Base-by-base conservation (phyloP, 306 rosid genomes). In the Vigna unguiculata region DNA sequence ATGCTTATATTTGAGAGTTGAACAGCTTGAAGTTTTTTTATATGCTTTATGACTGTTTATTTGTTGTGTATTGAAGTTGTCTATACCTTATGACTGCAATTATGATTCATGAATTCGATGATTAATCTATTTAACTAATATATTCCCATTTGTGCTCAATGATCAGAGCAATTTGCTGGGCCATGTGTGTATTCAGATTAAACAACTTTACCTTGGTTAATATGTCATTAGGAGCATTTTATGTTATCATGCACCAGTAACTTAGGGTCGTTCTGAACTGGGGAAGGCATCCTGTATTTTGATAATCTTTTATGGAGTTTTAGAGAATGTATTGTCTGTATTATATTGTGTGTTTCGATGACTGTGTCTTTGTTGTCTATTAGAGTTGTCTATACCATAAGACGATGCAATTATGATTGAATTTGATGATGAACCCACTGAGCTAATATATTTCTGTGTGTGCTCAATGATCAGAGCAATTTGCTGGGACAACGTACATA, bases 401-500 rank as follows among this genome's bases (percentile, higher is more conserved):
- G 32, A 28, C 32, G 1, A 3, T 28, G 32, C 32, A 28, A 28
- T 49, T 38, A 9, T 57, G 53, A 58, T 34, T 59, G 41, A 34
- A 34, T 47, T 47, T 40, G 47, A 47, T 16, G 69, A 17, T 71
- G 43, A 62, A 13, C 43, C 53, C 28, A 12, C 12, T 52, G 6
- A n/a, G 21, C 36, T 51, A 41, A 22, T 45, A 7, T 63, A 32
- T n/a, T 24, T 40, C 58, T 14, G 25, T 38, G 57, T 30, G 12
- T 79, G 68, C 4, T 16, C 6, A 65, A 71, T 79, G 58, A 13
- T 60, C 69, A 46, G 71, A 11, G 72, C 53, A 49, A 36, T 63
- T 21, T 21, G 28, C 62, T 21, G 15, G 77, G 65, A 59, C 47
- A 19, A 28, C 32, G 4, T 28, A 4, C 32, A 28, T 47, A 36